Evolutionary conservation across 495 filamentous ascomycete species (phyloP).

Genomic region (Penicillium lividum): DNA sequence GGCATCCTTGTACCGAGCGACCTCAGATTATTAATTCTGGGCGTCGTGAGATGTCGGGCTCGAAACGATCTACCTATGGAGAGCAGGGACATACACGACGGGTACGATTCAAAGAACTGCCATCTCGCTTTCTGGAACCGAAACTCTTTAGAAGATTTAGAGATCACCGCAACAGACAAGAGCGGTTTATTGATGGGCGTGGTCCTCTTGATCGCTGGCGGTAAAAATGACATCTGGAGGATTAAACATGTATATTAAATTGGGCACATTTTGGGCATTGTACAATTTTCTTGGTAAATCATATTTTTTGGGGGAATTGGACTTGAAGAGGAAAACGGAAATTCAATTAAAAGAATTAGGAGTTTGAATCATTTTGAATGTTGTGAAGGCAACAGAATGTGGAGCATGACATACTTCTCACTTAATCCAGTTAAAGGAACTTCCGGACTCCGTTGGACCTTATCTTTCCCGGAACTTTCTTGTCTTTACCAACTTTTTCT

Average conservation of each 20-base stretch:
- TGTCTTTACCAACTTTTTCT: background rate
- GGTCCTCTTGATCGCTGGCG: background rate
- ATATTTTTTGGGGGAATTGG: background rate
- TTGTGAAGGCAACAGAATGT: background rate
- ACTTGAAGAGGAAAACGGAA: background rate
- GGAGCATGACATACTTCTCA: background rate
- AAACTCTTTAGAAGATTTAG: background rate
- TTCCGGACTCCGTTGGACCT: background rate
- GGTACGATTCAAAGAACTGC: background rate
- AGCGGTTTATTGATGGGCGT: background rate
- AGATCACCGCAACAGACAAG: background rate
- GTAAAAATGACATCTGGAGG: background rate
- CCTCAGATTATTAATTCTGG: background rate
- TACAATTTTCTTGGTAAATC: background rate
- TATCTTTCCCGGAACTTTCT: slow-evolving; percentile 1
- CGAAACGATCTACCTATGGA: background rate
- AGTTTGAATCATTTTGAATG: background rate
- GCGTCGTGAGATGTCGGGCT: background rate
- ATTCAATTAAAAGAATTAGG: background rate
- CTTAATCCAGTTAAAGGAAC: background rate
- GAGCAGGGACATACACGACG: background rate
- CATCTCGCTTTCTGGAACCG: background rate
- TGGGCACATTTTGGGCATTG: background rate
- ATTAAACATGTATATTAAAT: too few relatives aligned
- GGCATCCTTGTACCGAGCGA: background rate